Evolutionary conservation across 2,329 filamentous ascomycete species (phyloP).

Genomic region (Fonsecaea nubica): DNA sequence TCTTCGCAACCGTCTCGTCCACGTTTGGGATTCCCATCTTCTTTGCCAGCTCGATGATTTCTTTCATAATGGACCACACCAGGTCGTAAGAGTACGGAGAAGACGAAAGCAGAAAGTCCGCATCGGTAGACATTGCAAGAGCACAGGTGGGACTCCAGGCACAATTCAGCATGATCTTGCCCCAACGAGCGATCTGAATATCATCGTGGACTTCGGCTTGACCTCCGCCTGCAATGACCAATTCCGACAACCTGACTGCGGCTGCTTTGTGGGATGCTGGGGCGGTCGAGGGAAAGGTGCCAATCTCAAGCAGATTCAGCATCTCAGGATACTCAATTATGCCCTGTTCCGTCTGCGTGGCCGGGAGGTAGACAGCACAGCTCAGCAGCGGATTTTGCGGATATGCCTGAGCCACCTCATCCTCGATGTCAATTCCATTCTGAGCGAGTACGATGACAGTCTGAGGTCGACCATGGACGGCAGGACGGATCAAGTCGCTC

Average conservation of each 20-base stretch:
- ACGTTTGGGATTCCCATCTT: constrained; percentile 53
- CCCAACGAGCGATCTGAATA: constrained; percentile 44
- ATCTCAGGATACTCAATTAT: constrained; percentile 56
- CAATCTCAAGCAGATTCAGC: constrained; percentile 56
- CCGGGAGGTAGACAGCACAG: constrained; percentile 62
- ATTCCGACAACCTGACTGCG: constrained; percentile 48
- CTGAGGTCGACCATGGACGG: constrained; percentile 54
- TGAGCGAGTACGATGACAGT: constrained; percentile 65
- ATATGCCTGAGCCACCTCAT: constrained; percentile 58
- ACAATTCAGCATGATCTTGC: constrained; percentile 57
- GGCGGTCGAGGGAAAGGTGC: constrained; percentile 54
- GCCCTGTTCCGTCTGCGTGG: constrained; percentile 57
- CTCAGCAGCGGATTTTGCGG: constrained; percentile 61
- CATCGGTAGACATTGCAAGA: constrained; percentile 56
- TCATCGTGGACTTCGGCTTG: constrained; percentile 53
- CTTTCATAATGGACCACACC: constrained; percentile 59
- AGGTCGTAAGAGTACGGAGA: constrained; percentile 45
- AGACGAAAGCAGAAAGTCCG: constrained; percentile 58
- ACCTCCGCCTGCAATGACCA: constrained; percentile 55
- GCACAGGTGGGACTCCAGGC: constrained; percentile 61
- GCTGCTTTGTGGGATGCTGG: constrained; percentile 42
- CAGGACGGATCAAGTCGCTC: constrained; percentile 58
- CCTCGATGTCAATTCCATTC: constrained; percentile 69
- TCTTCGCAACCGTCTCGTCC: constrained; percentile 51
- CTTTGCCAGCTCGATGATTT: constrained; percentile 51